A percentile compares a stretch with the other conserved stretches of the same genome.
These are phyloP conservation scores for Eucalyptus coolabah DNA, from an alignment of 345 rosid genomes.

Conservation along the genomic window DNA sequence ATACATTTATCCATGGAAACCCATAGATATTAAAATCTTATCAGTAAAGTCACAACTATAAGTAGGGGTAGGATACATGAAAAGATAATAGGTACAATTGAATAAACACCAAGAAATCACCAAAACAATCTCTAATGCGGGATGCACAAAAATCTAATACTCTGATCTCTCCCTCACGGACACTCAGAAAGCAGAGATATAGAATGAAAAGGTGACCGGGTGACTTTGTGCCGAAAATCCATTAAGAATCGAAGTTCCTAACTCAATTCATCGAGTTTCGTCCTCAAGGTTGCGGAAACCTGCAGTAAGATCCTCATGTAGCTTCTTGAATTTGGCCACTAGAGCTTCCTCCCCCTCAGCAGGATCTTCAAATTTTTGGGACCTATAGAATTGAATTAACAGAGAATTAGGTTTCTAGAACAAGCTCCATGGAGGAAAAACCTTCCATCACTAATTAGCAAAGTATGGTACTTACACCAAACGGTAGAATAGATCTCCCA, in stretches of 20 bases:
- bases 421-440: background rate
- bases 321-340: constrained; percentile 76
- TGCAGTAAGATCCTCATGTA: constrained; percentile 75
- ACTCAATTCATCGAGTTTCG: constrained; percentile 60
- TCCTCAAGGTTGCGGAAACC: constrained; percentile 98
- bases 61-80: background rate
- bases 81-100: background rate
- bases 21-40: background rate
- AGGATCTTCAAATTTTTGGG: constrained; percentile 97
- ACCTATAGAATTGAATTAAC: constrained; percentile 27
- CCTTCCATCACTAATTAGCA: background rate
- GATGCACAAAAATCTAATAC: background rate
- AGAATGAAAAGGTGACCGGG: background rate
- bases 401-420: background rate
- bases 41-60: background rate
- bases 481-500: constrained; percentile 95
- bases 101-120: background rate
- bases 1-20: background rate
- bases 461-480: constrained; percentile 49
- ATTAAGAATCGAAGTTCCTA: background rate
- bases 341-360: constrained; percentile 92
- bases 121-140: background rate
- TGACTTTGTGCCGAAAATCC: background rate
- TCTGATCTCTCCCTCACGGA: background rate
- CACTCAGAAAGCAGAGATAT: background rate